Conservation (phyloP, 2,329 filamentous ascomycete species). For the Fusarium keratoplasticum region DNA sequence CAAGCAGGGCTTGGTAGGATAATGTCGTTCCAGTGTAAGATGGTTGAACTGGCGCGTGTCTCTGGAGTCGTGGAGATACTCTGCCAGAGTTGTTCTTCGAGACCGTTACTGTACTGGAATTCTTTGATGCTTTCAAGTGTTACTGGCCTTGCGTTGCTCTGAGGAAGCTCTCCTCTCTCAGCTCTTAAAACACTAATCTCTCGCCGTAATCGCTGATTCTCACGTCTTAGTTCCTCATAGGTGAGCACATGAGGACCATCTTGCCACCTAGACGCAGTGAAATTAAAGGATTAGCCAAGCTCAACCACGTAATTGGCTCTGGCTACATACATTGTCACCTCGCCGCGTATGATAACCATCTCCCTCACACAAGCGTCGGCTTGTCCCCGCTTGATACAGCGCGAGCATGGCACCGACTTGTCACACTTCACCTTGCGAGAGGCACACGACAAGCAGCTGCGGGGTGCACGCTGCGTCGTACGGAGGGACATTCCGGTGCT, state of each 20-base stretch:
- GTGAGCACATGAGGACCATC: slow-evolving; percentile 8
- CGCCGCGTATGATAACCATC: slow-evolving; percentile 21
- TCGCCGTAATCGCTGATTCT: slow-evolving; percentile 7
- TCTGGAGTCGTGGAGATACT: background rate
- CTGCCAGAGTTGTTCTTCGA: background rate
- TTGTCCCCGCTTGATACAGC: slow-evolving; percentile 38
- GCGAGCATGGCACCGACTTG: slow-evolving; percentile 40
- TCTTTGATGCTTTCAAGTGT: background rate
- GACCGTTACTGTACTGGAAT: background rate
- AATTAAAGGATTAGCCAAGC: background rate
- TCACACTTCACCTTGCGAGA: slow-evolving; percentile 43
- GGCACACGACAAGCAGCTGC: slow-evolving; percentile 37
- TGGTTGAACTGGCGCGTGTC: background rate
- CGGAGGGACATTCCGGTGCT: slow-evolving; percentile 2
- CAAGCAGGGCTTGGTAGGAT: slow-evolving; percentile 11
- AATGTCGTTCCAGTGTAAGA: slow-evolving; percentile 3
- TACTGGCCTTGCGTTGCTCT: background rate
- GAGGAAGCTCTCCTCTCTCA: background rate
- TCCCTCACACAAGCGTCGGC: slow-evolving; percentile 22
- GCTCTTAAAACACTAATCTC: background rate
- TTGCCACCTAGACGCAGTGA: background rate
- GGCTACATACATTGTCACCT: slow-evolving; percentile 11
- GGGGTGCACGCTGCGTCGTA: slow-evolving; percentile 39
- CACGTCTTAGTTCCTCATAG: slow-evolving; percentile 16
- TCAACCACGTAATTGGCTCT: background rate